Evolutionary conservation across 768 basidiomycete genomes (phyloP), one percentile per base, ranked within the genome.

Genomic region (Russula lepida): DNA sequence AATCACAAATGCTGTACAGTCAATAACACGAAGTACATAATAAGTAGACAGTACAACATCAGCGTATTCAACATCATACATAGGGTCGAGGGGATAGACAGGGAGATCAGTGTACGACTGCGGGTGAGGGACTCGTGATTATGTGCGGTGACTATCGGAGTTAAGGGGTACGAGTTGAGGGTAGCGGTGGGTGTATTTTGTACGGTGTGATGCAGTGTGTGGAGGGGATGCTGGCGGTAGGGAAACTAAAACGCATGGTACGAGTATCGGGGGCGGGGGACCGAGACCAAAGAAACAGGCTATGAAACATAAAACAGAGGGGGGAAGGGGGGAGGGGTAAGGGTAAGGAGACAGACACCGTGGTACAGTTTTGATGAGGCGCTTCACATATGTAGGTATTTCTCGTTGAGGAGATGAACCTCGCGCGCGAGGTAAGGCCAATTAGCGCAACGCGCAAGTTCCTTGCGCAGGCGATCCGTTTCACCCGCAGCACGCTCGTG

Each of bases 371-470:
- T 44, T 47, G 39, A 43, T 39, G 28, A 32, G n/a, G 25, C 23
- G 39, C 41, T 52, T 58, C 47, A 63, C 7, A 27, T 6, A 56
- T 73, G 75, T 64, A 85, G 69, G 69, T 93, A 94, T 69, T 93
- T 91, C 75, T 92, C 89, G 68, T 94, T 94, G 60, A 93, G 75
- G 35, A 83, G 77, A 68, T 92, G 88, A 56, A 94, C 88, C 76
- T 94, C 90, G 70, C 82, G 84, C 58, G 89, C 86, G 50, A 94
- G 79, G 72, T 82, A 92, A 41, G 89, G 89, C 90, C 91, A 94
- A 46, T 80, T 88, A 70, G 92, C 73, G 64, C 86, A 82, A 69
- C 84, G 77, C 60, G 81, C 79, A 54, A 91, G 75, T 71, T 85
- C 88, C 66, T 73, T 77, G 66, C 76, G 78, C 64, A 87, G 69